phyloP scores from a whole-genome alignment of 2,329 filamentous ascomycete genomes.

The Xylariomycetidae sp. region DNA sequence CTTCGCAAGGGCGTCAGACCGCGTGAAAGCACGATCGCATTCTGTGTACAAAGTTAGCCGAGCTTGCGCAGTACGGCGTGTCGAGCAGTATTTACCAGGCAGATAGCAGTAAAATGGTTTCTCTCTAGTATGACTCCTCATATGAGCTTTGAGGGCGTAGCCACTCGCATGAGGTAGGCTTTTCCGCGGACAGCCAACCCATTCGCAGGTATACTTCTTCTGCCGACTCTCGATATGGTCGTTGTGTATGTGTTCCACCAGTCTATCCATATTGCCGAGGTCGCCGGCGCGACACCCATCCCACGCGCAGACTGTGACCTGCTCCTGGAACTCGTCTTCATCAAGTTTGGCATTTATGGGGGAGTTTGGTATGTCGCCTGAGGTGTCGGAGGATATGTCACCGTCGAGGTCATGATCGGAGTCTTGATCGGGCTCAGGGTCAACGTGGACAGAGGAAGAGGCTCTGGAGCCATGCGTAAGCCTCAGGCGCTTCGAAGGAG shows the following conservation, averaged over 20 bases:
- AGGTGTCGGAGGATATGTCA: conserved; percentile 86
- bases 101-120: conserved; percentile 97
- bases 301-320: conserved; percentile 76
- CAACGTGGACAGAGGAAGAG: conserved; percentile 47
- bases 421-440: conserved; percentile 41
- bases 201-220: conserved; percentile 98
- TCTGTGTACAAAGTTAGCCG: conserved; percentile 50
- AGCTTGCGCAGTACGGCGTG: background rate
- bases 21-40: conserved; percentile 94
- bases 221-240: conserved; percentile 90
- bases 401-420: conserved; percentile 40
- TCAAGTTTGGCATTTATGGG: conserved; percentile 63
- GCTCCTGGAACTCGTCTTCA: conserved; percentile 71
- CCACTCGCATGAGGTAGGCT: conserved; percentile 89
- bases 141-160: conserved; percentile 93
- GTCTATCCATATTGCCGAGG: conserved; percentile 71
- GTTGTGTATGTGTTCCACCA: conserved; percentile 83
- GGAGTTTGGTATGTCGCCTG: conserved; percentile 74
- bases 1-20: conserved; percentile 92
- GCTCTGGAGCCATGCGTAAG: conserved; percentile 29
- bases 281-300: conserved; percentile 69
- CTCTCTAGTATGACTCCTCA: conserved; percentile 95
- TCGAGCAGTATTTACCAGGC: conserved; percentile 59
- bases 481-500: conserved; percentile 33
- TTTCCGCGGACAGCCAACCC: conserved; percentile 84